Evolutionary conservation across 2,329 filamentous ascomycete genomes (phyloP).

Genomic region (Exserohilum rostratum): DNA sequence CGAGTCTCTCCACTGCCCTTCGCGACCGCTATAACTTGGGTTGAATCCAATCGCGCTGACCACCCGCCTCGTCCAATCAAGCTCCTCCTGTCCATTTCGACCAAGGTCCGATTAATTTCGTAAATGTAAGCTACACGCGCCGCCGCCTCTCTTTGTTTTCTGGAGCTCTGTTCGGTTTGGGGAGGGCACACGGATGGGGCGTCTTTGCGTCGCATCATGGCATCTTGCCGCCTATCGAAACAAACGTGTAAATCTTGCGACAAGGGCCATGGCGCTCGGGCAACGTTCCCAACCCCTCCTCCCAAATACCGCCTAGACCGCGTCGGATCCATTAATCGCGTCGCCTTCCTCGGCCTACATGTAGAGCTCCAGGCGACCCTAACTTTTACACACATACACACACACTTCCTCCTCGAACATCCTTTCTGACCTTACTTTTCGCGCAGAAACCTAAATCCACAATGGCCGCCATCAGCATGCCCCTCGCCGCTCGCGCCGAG

Average conservation of each 20-base stretch:
- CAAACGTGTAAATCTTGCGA: constrained; percentile 14
- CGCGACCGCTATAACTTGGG: constrained; percentile 30
- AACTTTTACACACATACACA: neutral
- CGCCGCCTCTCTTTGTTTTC: neutral
- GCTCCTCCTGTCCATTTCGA: constrained; percentile 15
- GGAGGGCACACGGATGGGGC: neutral
- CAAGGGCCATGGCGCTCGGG: constrained; percentile 22
- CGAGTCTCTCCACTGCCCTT: constrained; percentile 30
- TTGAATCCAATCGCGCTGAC: constrained; percentile 39
- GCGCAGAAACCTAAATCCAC: constrained; percentile 33
- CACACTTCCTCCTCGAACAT: constrained; percentile 3
- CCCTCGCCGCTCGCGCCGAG: constrained; percentile 47
- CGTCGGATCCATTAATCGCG: neutral
- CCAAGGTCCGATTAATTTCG: constrained; percentile 29
- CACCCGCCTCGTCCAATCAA: constrained; percentile 27
- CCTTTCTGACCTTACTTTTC: constrained; percentile 16
- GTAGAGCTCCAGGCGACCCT: constrained; percentile 9
- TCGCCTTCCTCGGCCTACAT: constrained; percentile 11
- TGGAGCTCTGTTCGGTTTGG: constrained; percentile 23
- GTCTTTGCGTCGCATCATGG: constrained; percentile 11
- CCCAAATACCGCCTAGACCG: neutral
- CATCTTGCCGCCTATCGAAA: constrained; percentile 12
- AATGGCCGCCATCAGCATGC: constrained; percentile 49
- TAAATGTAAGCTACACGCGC: constrained; percentile 41
- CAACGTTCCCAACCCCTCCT: neutral